Conservation (phyloP, 441 rosid genomes). For the Metrosideros polymorpha region DNA sequence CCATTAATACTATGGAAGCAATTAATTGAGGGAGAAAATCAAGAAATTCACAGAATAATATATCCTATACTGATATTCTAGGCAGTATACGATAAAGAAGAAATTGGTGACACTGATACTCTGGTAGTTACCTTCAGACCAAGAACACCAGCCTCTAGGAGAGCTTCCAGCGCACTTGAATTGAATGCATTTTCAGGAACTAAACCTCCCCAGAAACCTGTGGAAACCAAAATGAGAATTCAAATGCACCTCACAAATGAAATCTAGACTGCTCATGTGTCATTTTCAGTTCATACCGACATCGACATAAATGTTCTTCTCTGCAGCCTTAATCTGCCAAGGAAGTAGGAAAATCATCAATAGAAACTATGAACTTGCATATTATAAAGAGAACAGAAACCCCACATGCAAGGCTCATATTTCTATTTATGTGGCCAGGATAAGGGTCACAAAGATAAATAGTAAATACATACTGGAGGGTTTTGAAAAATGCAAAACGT, state of each 20-base stretch:
- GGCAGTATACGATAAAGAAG: background rate
- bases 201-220: constrained; percentile 99
- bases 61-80: background rate
- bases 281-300: constrained; percentile 54
- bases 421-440: background rate
- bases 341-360: background rate
- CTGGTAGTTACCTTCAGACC: constrained; percentile 66
- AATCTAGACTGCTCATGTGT: constrained; percentile 2
- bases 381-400: background rate
- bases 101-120: background rate
- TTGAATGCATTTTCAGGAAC: constrained; percentile 91
- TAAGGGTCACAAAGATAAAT: background rate
- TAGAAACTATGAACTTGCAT: background rate
- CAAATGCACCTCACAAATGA: background rate
- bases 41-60: background rate
- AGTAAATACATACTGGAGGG: background rate
- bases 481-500: background rate
- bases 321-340: constrained; percentile 62
- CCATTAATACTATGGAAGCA: too few species aligned
- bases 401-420: background rate
- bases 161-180: constrained; percentile 56
- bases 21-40: too few species aligned
- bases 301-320: constrained; percentile 64
- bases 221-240: constrained; percentile 4
- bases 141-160: constrained; percentile 77